Evolutionary conservation across 1,139 yeast genomes (phyloP).

Genomic region (Scheffersomyces quercinus): DNA sequence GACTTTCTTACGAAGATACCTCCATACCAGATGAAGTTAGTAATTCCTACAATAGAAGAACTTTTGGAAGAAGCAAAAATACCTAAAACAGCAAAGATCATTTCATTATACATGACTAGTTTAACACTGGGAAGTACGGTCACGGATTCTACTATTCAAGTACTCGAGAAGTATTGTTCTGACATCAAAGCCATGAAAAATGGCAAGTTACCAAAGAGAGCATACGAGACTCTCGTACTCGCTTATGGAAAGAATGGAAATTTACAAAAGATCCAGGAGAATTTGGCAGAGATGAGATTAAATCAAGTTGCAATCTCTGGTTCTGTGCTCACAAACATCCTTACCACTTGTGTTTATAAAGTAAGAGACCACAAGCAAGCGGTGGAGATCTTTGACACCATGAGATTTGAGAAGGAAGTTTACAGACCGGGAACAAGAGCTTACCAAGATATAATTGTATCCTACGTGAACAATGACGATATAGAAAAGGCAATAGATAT

Average conservation of each 20-base stretch:
- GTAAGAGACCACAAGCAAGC: conserved; percentile 61
- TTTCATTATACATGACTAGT: conserved; percentile 47
- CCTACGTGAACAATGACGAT: conserved; percentile 62
- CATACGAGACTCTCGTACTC: conserved; percentile 39
- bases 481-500: conserved; percentile 76
- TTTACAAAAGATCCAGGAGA: conserved; percentile 32
- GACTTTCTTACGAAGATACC: conserved; percentile 49
- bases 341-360: conserved; percentile 65
- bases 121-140: conserved; percentile 29
- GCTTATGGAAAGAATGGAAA: conserved; percentile 40
- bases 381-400: conserved; percentile 72
- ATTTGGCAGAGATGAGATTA: conserved; percentile 50
- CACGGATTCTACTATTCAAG: conserved; percentile 20
- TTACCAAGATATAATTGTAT: conserved; percentile 69
- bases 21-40: conserved; percentile 26
- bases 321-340: conserved; percentile 60
- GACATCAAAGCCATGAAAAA: conserved; percentile 16
- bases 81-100: conserved; percentile 32
- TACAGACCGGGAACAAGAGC: conserved; percentile 68
- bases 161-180: conserved; percentile 26
- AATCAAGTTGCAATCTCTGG: conserved; percentile 54
- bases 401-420: conserved; percentile 71
- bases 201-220: conserved; percentile 22
- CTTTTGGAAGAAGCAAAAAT: conserved; percentile 38
- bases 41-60: conserved; percentile 34